Base-by-base conservation (phyloP, 306 rosid species). In the Delonix regia region DNA sequence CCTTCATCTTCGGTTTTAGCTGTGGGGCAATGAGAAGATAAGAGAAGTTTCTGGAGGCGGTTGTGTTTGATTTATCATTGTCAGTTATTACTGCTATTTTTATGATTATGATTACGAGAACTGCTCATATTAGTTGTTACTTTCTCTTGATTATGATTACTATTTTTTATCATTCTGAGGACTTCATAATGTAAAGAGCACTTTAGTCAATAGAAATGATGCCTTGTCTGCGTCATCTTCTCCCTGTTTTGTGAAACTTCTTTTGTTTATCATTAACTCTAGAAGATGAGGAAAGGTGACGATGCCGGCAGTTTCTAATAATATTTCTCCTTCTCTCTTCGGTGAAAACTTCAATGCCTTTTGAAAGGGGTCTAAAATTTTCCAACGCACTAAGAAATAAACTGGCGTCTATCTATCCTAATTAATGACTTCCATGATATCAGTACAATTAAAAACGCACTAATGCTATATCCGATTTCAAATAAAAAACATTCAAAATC, bases 121-220 rank as follows among this genome's bases (percentile, higher is more conserved):
- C 55, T 57, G 51, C 13, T 60, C 33, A 66, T 10, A 68, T 73
- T 59, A 28, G 52, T 79, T 69, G 41, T 71, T 78, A 80, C 79
- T 75, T 78, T 78, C 22, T 53, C 62, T n/a, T n/a, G n/a, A n/a
- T n/a, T n/a, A n/a, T n/a, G n/a, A n/a, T n/a, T n/a, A n/a, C n/a
- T n/a, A n/a, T n/a, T n/a, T n/a, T n/a, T n/a, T n/a, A n/a, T n/a
- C n/a, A n/a, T 80, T 19, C 82, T 80, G 66, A 71, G 64, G 51
- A 39, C 59, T 68, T 60, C 53, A 78, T 73, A 62, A 16, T 78
- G 52, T 60, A 48, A 83, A 45, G 56, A 63, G 48, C 51, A 60
- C 30, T 85, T 82, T 77, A 69, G 81, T 78, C 81, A 30, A 74
- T 57, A 49, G 69, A 42, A 81, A 78, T 45, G 71, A 47, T 21